Conservation (phyloP, 2,329 filamentous ascomycete genomes). For the Dothistroma pini region DNA sequence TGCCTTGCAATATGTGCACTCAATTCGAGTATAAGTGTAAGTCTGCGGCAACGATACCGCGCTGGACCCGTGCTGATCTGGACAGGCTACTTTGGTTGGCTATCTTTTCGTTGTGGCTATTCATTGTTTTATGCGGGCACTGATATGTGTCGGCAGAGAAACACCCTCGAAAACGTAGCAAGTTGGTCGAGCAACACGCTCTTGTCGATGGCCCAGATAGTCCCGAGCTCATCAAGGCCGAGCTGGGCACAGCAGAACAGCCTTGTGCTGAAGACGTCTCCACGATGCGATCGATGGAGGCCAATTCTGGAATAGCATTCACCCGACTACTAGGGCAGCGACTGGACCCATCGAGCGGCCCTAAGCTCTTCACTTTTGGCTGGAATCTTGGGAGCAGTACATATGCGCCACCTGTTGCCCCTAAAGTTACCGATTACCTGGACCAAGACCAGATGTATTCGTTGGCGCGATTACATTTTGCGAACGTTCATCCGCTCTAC, state of each 20-base stretch:
- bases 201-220: slow-evolving; percentile 19
- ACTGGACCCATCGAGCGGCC: slow-evolving; percentile 52
- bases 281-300: slow-evolving; percentile 48
- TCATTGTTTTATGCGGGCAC: not conserved
- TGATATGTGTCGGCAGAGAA: slow-evolving; percentile 19
- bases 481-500: slow-evolving; percentile 52
- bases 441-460: slow-evolving; percentile 48
- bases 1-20: slow-evolving; percentile 53
- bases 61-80: not conserved
- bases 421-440: slow-evolving; percentile 45
- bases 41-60: slow-evolving; percentile 34
- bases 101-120: not conserved
- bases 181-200: slow-evolving; percentile 33
- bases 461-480: slow-evolving; percentile 50
- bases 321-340: slow-evolving; percentile 51
- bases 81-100: not conserved
- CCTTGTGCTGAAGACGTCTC: slow-evolving; percentile 28
- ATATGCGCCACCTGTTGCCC: slow-evolving; percentile 19
- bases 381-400: slow-evolving; percentile 49
- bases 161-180: slow-evolving; percentile 35
- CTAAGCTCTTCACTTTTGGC: slow-evolving; percentile 53
- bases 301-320: slow-evolving; percentile 57
- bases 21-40: slow-evolving; percentile 54
- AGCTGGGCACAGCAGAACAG: slow-evolving; percentile 19
- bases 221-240: slow-evolving; percentile 17